phyloP scores from a whole-genome alignment of 179 eudicot species.

The Camellia oleifera region DNA sequence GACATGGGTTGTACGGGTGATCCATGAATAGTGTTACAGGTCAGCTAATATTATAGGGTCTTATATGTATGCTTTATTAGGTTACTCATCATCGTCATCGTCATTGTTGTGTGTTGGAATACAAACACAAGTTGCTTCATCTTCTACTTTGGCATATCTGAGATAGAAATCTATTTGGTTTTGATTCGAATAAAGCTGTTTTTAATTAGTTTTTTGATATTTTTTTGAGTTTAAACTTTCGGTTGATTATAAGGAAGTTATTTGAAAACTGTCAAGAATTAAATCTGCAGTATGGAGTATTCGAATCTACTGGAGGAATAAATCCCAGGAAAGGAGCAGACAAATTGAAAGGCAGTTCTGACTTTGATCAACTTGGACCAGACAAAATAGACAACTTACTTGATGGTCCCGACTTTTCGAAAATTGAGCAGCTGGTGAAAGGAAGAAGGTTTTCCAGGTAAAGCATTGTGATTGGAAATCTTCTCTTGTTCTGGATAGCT shows the following conservation, averaged over 20 bases:
- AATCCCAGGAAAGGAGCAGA: slow-evolving; percentile 34
- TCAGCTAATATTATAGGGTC: no score
- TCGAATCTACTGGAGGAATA: slow-evolving; percentile 27
- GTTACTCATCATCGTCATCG: background rate
- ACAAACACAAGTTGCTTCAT: background rate
- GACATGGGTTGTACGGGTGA: no score
- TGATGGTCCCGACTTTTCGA: slow-evolving; percentile 37
- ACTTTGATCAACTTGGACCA: slow-evolving; percentile 25
- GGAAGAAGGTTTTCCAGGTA: slow-evolving; percentile 76
- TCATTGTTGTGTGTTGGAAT: background rate
- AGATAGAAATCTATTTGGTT: background rate
- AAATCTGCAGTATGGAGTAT: slow-evolving; percentile 41
- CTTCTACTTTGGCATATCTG: background rate
- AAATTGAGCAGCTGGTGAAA: slow-evolving; percentile 71
- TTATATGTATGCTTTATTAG: no score
- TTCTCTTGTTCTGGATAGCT: background rate
- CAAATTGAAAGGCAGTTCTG: slow-evolving; percentile 17
- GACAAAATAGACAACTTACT: slow-evolving; percentile 22
- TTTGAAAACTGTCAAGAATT: background rate
- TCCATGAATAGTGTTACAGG: no score
- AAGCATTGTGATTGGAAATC: slow-evolving; percentile 1
- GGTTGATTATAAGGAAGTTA: background rate
- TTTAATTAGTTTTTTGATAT: background rate
- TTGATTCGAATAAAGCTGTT: background rate
- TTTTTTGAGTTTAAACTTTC: background rate